Conservation (phyloP, 768 basidiomycete genomes). For the Guyanaporus albipodus region DNA sequence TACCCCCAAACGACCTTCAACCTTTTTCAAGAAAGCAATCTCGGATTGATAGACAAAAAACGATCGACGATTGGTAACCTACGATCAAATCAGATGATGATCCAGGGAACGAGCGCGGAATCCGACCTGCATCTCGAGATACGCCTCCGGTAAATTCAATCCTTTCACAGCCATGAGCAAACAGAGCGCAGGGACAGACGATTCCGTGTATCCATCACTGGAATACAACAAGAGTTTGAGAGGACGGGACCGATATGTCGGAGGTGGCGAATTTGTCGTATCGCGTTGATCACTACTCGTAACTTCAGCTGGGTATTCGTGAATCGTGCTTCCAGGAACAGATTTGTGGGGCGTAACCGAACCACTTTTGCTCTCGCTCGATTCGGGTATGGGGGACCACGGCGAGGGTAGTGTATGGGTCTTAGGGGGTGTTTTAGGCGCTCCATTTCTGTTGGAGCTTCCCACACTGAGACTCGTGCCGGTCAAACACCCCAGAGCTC, state of each 20-base stretch:
- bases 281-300: slow-evolving; percentile 14
- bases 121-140: slow-evolving; percentile 74
- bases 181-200: slow-evolving; percentile 79
- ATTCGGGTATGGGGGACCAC: slow-evolving; percentile 18
- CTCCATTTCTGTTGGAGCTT: slow-evolving; percentile 1
- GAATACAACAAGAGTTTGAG: slow-evolving; percentile 78
- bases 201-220: slow-evolving; percentile 91
- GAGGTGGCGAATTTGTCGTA: slow-evolving; percentile 10
- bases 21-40: slow-evolving; percentile 62
- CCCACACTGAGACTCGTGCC: slow-evolving; percentile 1
- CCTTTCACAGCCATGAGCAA: slow-evolving; percentile 77
- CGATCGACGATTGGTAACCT: slow-evolving; percentile 64
- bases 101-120: neutral
- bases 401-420: slow-evolving; percentile 12
- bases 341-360: slow-evolving; percentile 15
- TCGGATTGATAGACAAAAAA: slow-evolving; percentile 93
- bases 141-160: slow-evolving; percentile 80
- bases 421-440: slow-evolving; percentile 8
- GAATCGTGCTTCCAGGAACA: neutral
- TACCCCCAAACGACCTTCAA: slow-evolving; percentile 52
- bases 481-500: slow-evolving; percentile 19
- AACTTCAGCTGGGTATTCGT: slow-evolving; percentile 15
- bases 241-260: slow-evolving; percentile 47
- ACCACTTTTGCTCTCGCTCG: slow-evolving; percentile 15
- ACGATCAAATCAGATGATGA: neutral